Evolutionary conservation across 495 filamentous ascomycete species (phyloP).

Genomic region (Penicillium alfredii): DNA sequence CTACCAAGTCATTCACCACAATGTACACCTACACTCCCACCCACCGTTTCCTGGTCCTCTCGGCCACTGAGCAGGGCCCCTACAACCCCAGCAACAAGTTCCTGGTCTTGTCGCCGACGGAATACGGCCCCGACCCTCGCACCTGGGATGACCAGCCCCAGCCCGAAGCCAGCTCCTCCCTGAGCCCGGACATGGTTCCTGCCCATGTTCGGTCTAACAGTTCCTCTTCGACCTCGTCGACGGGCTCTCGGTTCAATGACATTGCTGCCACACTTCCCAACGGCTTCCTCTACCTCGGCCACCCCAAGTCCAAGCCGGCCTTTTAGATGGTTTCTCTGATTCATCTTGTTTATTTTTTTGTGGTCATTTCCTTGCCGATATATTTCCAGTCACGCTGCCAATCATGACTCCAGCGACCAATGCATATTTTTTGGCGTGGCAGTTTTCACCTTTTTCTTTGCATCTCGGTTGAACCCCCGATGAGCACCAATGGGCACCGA

Average conservation of each 20-base stretch:
- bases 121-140: constrained; percentile 29
- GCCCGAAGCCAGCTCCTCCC: constrained; percentile 11
- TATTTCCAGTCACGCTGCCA: too few species aligned
- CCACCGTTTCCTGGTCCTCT: constrained; percentile 35
- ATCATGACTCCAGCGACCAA: too few species aligned
- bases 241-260: constrained; percentile 14
- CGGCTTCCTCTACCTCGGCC: constrained; percentile 31
- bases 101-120: constrained; percentile 33
- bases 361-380: too few species aligned
- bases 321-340: too few species aligned
- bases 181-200: constrained; percentile 6
- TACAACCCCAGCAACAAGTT: constrained; percentile 24
- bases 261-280: constrained; percentile 14
- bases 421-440: too few species aligned
- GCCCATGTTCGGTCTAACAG: constrained; percentile 16
- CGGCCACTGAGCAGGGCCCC: constrained; percentile 14
- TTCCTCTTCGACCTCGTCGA: constrained; percentile 21
- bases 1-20: constrained; percentile 16
- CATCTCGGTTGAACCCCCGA: too few species aligned
- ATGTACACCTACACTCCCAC: constrained; percentile 37
- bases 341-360: too few species aligned
- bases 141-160: constrained; percentile 20
- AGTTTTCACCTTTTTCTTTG: too few species aligned
- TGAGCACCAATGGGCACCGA: too few species aligned
- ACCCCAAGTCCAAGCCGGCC: constrained; percentile 16